Evolutionary conservation across 371 early-diverging fungal species (phyloP).

Genomic region (Lichtheimia corymbifera): DNA sequence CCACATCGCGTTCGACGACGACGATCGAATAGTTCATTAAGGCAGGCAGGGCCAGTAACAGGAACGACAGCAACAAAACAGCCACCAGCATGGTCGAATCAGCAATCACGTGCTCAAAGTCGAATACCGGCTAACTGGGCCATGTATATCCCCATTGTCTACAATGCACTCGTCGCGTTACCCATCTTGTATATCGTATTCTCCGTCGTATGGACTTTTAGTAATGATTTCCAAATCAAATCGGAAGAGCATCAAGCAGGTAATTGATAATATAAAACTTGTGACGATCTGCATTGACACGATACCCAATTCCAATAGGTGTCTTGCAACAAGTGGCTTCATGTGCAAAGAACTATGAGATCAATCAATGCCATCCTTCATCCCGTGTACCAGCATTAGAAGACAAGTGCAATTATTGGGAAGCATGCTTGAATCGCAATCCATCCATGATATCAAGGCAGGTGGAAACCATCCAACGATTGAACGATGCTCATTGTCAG

Average conservation of each 20-base stretch:
- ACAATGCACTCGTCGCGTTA: constrained; percentile 59
- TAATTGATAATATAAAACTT: constrained; percentile 10
- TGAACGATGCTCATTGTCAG: background rate
- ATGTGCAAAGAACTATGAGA: constrained; percentile 69
- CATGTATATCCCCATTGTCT: constrained; percentile 50
- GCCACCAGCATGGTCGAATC: too few relatives aligned
- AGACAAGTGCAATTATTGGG: constrained; percentile 75
- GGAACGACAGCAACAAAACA: background rate
- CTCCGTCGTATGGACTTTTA: constrained; percentile 61
- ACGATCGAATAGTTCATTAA: background rate
- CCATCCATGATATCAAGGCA: constrained; percentile 67
- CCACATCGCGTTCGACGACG: constrained; percentile 17
- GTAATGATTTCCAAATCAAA: constrained; percentile 69
- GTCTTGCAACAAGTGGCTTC: constrained; percentile 22
- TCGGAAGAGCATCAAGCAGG: constrained; percentile 65
- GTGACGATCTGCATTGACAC: too few relatives aligned
- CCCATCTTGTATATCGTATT: constrained; percentile 56
- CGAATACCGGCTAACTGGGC: background rate
- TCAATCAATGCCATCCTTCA: constrained; percentile 74
- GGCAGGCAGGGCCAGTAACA: background rate
- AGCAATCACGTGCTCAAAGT: too few relatives aligned
- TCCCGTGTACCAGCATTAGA: constrained; percentile 83
- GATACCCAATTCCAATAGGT: background rate
- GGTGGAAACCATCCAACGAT: background rate
- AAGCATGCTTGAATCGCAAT: constrained; percentile 75